Evolutionary conservation across 164 flowering plant genomes (phyloP), one percentile per base, ranked within the genome.

Genomic region (Chimonanthus salicifolius): DNA sequence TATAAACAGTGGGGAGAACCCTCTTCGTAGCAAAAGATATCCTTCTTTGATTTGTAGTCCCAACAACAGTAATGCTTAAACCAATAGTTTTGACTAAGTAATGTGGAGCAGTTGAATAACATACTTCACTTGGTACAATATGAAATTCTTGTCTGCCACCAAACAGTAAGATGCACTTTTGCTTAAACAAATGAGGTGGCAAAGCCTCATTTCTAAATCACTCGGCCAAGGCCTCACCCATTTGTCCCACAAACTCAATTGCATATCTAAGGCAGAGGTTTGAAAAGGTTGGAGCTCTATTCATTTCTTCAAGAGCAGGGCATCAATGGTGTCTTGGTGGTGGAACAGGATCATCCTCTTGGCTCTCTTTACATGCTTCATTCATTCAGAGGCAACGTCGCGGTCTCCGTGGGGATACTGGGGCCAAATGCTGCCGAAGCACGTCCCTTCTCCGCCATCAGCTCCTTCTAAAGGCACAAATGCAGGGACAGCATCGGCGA

Each of bases 401-500:
- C 68, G 68, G 49, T 66, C 68, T 0, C 20, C 49, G 5, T 10
- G 3, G 11, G 68, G 4, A 2, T 45, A 44, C 9, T 66, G 68
- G 68, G 47, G 11, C 48, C 68, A 66, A 66, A 46, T 66, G 68
- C 47, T 66, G 68, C 68, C 68, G 7, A 66, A 66, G 49, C 21
- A 5, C 20, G n/a, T 66, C 45, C 68, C 16, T 45, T 44, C 68
- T 11, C 47, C 68, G 1, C 68, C 68, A 10, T 66, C 68, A 43
- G 68, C 68, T 43, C 68, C 68, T 33, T 66, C 68, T n/a, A 66
- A 66, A 66, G 68, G 68, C 68, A 66, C 68, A 44, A 66, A 66
- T 66, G 13, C 47, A 8, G 48, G 46, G 47, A 44, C 68, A 13
- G 47, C 46, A 44, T 66, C 68, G 6, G 10, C 68, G 7, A 44